phyloP scores from a whole-genome alignment of 495 filamentous ascomycete species.

The Aspergillus mulundensis region DNA sequence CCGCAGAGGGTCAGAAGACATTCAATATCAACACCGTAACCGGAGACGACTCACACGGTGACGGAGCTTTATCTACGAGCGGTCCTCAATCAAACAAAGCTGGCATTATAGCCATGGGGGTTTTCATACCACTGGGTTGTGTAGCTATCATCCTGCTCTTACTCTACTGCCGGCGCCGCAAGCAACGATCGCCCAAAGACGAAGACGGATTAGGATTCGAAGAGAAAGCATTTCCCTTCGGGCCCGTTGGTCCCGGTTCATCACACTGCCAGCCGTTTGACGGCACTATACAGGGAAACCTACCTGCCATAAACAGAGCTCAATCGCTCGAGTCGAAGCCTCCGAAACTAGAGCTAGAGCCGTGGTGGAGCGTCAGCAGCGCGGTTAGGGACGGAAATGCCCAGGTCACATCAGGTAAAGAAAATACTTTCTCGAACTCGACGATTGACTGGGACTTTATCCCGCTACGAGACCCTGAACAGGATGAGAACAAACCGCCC shows the following conservation, averaged over 20 bases:
- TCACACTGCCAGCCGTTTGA: constrained; percentile 30
- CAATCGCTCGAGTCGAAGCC: constrained; percentile 26
- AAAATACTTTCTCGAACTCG: constrained; percentile 27
- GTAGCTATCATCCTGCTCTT: constrained; percentile 33
- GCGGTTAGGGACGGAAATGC: constrained; percentile 23
- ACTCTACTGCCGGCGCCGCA: constrained; percentile 41
- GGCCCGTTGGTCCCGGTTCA: constrained; percentile 23
- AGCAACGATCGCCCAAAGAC: constrained; percentile 21
- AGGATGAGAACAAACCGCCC: constrained; percentile 26
- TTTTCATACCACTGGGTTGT: constrained; percentile 38
- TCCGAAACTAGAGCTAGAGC: constrained; percentile 36
- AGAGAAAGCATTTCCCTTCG: constrained; percentile 23
- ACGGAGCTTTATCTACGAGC: constrained; percentile 6
- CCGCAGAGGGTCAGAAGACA: constrained; percentile 39
- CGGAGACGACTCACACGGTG: constrained; percentile 11
- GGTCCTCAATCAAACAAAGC: constrained; percentile 27
- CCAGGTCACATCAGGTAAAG: constrained; percentile 17
- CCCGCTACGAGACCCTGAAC: constrained; percentile 21
- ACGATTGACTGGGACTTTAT: constrained; percentile 30
- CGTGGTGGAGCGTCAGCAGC: constrained; percentile 32
- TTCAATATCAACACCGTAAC: constrained; percentile 49
- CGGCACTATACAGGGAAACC: constrained; percentile 16
- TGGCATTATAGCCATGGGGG: constrained; percentile 43
- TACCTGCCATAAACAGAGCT: constrained; percentile 8
- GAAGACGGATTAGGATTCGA: constrained; percentile 26